Conservation (phyloP, 106 monocot species). For the Dendrobium huoshanense region DNA sequence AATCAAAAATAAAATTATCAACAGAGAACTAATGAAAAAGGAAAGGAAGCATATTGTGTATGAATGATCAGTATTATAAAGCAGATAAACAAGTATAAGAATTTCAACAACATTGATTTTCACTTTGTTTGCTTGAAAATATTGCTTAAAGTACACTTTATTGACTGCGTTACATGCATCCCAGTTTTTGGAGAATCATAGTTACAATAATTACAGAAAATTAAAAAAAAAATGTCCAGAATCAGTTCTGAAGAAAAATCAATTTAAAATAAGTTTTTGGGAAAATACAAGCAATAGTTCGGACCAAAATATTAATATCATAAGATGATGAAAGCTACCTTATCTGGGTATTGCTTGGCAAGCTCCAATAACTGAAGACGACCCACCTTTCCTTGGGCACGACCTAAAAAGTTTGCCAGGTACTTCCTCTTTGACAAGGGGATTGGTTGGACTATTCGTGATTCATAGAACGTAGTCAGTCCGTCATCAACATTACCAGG, state of each 20-base stretch:
- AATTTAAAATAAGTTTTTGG: background rate
- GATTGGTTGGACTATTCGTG: slow-evolving; percentile 51
- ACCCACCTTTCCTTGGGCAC: slow-evolving; percentile 87
- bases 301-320: background rate
- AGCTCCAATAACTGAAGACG: slow-evolving; percentile 83
- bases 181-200: background rate
- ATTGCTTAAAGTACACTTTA: background rate
- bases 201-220: background rate
- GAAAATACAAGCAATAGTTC: background rate
- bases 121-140: background rate
- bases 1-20: slow-evolving; percentile 4
- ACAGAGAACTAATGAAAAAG: background rate
- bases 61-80: background rate
- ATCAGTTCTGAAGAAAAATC: too few species aligned
- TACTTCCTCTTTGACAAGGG: slow-evolving; percentile 85
- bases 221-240: background rate
- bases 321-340: slow-evolving; percentile 31
- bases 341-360: slow-evolving; percentile 82
- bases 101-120: background rate
- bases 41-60: background rate
- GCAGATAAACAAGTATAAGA: background rate
- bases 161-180: background rate
- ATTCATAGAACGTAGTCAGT: slow-evolving; percentile 48
- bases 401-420: slow-evolving; percentile 90
- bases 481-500: slow-evolving; percentile 98